A percentile compares a stretch with the other conserved stretches of the same genome.
phyloP scores from a whole-genome alignment of 2,329 filamentous ascomycete species.

The Lecanicillium sp. region DNA sequence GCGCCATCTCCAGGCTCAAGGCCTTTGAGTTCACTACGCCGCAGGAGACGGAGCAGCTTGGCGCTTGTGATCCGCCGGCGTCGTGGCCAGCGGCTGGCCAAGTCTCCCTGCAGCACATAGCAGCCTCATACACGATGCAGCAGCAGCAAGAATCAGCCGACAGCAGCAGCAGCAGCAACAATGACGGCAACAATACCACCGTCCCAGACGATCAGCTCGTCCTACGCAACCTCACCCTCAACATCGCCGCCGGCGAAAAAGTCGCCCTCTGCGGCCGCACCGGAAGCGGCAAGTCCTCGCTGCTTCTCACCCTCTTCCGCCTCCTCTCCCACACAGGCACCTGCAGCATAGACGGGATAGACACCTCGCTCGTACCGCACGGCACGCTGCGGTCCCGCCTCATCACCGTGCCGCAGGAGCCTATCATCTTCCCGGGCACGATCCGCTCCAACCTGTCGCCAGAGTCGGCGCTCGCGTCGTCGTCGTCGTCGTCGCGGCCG shows the following conservation, averaged over 20 bases:
- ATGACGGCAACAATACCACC: constrained; percentile 6
- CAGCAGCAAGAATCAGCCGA: neutral
- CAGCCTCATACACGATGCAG: constrained; percentile 3
- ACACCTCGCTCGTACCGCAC: constrained; percentile 5
- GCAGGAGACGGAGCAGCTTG: neutral
- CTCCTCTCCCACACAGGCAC: neutral
- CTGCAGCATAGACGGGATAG: constrained; percentile 6
- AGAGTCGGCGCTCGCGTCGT: too few relatives aligned
- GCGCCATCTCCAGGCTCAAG: neutral
- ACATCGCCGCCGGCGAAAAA: constrained; percentile 17
- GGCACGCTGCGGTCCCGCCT: constrained; percentile 9
- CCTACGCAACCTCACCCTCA: constrained; percentile 18
- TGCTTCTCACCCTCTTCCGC: constrained; percentile 3
- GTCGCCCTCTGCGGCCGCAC: constrained; percentile 6
- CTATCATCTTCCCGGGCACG: constrained; percentile 5
- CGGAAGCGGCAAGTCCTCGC: constrained; percentile 6
- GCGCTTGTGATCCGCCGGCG: neutral
- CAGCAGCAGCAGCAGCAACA: neutral
- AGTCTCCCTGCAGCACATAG: constrained; percentile 5
- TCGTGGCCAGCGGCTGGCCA: constrained; percentile 1
- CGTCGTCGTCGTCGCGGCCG: too few relatives aligned
- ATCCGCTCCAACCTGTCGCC: neutral
- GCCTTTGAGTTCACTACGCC: constrained; percentile 2
- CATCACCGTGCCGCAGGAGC: constrained; percentile 11
- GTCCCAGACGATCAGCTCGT: constrained; percentile 10